phyloP scores from a whole-genome alignment of 75 land plant genomes.

The Pseudotsuga menziesii region DNA sequence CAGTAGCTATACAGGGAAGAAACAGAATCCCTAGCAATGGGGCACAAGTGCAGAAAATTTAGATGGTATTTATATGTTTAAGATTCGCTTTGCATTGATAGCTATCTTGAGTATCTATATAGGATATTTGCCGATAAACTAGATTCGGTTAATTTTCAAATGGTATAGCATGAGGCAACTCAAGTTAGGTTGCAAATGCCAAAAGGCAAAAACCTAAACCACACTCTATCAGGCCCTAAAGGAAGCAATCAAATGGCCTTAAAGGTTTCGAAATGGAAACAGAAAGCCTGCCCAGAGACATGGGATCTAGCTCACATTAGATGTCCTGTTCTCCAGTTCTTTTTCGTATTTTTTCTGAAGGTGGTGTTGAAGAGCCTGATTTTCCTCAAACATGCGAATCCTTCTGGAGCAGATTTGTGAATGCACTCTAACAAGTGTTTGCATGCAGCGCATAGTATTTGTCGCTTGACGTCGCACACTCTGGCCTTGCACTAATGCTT shows the following conservation, averaged over 20 bases:
- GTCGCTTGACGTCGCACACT: conserved; percentile 1
- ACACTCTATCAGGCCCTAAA: background rate
- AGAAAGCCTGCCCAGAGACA: background rate
- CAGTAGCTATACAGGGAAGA: background rate
- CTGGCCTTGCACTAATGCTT: background rate
- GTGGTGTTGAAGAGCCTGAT: background rate
- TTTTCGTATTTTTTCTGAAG: background rate
- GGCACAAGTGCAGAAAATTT: background rate
- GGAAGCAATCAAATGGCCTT: background rate
- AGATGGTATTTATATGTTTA: background rate
- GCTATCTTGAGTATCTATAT: background rate
- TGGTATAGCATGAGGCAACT: background rate
- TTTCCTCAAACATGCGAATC: conserved; percentile 6
- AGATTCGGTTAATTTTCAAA: background rate
- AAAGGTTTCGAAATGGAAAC: background rate
- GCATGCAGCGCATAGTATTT: background rate
- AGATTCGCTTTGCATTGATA: background rate
- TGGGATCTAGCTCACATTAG: background rate
- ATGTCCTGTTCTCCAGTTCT: background rate
- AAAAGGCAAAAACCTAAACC: background rate
- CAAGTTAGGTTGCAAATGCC: background rate
- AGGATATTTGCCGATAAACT: background rate
- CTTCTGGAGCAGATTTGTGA: conserved; percentile 6
- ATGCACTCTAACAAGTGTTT: conserved; percentile 4
- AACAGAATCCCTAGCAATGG: background rate